Base-by-base conservation (phyloP, 2,329 filamentous ascomycete species). In the Colletotrichum tabaci region DNA sequence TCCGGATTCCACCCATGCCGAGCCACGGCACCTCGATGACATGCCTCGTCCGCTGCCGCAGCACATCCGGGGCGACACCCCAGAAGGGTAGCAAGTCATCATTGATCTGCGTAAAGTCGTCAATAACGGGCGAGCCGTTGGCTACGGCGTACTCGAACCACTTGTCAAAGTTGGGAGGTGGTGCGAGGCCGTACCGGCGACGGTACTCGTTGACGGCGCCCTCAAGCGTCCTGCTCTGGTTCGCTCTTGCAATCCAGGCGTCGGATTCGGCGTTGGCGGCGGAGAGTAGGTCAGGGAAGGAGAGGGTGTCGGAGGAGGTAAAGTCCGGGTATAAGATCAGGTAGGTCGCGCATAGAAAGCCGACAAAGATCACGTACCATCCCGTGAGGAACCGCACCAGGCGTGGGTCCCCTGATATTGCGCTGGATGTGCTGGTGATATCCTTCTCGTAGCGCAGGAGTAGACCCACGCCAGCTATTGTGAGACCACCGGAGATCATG, bases 101-200 rank as follows among this genome's bases (percentile, higher is more conserved):
- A 76, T 92, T 89, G 66, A 96, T 93, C 49, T 91, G 92, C 75
- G 93, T 92, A 75, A 93, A 96, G 77, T 93, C 90, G 76, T 96
- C 94, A 65, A 95, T 89, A 69, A 95, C 84, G 66, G 89, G 85
- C 0, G 94, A 92, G 0, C 87, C 86, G 70, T 87, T 89, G 15
- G 87, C 84, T 71, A 86, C 87, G 8, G 93, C 93, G 77, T 93
- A 95, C 44, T 92, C 87, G 77, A 91, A 95, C 94, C 94, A 96
- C 74, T 90, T 90, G 77, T 95, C 93, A 75, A 96, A 96, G 73
- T 92, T 88, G 3, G 90, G 92, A 15, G 94, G 94, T 18, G 94
- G 94, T 16, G 93, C 87, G 12, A 89, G 87, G 76, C 93, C 72
- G 71, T 87, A 81, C 7, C 84, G 81, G 40, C 81, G 80, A 12